phyloP scores from a whole-genome alignment of 257 asterid genomes.

The Osmanthus fragrans region DNA sequence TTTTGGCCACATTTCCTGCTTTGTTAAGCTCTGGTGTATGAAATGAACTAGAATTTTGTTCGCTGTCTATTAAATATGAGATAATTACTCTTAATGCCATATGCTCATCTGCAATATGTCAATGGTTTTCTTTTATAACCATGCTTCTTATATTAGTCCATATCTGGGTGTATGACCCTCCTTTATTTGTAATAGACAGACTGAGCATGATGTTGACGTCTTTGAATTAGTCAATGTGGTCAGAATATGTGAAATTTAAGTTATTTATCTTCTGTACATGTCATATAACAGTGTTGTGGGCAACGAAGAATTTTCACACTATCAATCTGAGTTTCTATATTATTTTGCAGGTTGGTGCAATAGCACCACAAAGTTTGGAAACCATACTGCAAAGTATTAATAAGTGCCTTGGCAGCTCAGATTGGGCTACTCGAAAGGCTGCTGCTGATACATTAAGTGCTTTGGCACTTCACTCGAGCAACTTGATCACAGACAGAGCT shows the following conservation, averaged over 20 bases:
- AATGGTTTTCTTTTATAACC: not conserved
- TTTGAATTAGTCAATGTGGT: not conserved
- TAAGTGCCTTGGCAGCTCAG: slow-evolving; percentile 77
- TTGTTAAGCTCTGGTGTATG: not conserved
- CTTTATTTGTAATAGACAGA: not conserved
- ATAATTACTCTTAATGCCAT: not conserved
- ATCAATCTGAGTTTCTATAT: not conserved
- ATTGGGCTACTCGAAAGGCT: slow-evolving; percentile 98
- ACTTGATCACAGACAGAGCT: slow-evolving; percentile 64
- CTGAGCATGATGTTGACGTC: not conserved
- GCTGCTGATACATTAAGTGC: slow-evolving; percentile 85
- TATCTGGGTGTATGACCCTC: not conserved
- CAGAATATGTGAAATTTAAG: too few species aligned
- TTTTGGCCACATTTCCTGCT: not conserved
- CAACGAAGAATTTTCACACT: too few species aligned
- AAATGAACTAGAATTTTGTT: not conserved
- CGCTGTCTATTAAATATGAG: not conserved
- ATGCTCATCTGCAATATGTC: not conserved
- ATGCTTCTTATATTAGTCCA: not conserved
- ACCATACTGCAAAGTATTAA: slow-evolving; percentile 78
- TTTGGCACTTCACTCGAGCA: slow-evolving; percentile 60
- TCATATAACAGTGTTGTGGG: not conserved
- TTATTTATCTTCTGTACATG: not conserved
- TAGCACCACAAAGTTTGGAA: slow-evolving; percentile 80
- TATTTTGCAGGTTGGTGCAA: slow-evolving; percentile 79